Base-by-base conservation (phyloP, 805 yeast genomes). In the Monosporozyma solicola region DNA sequence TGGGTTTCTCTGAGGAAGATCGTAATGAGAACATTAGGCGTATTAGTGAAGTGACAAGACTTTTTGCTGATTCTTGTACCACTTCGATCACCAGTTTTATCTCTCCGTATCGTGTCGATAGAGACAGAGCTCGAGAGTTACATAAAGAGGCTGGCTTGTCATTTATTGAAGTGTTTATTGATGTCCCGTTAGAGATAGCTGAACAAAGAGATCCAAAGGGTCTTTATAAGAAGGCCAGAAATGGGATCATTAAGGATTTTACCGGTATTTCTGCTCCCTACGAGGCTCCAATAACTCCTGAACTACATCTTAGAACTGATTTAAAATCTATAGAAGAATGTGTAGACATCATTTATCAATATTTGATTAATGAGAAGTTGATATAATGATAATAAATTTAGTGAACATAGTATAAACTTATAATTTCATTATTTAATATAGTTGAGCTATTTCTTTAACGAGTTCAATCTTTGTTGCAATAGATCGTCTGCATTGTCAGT, bases 201-300 rank as follows among this genome's bases (percentile, higher is more conserved):
- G 98, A 92, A 76, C 80, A 88, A 71, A 87, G 98, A 74, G 98
- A 92, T 71, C 98, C 98, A 58, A 92, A 92, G 75, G 98, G 98
- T 11, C 75, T 92, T 60, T 92, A 92, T 76, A 90, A 90, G 73
- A 92, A 92, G 78, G 98, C 98, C 16, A 83, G 97, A 70, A 94
- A 90, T 65, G 98, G 98, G 37, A 74, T 85, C 56, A 91, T 91
- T 69, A 87, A 87, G 72, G 96, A 91, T 66, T 91, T 91, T 74
- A 91, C 98, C 15, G 98, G 98, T 53, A 85, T 91, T 54, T 83
- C 90, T 58, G 97, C 97, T 10, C 98, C 98, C 41, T 91, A 91
- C 69, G 98, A 91, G 75, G 94, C 87, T 3, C 98, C 98, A 50
- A 85, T 78, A 60, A 64, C 71, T 37, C 88, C 98, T 29, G 98